Conservation (phyloP, 495 filamentous ascomycete genomes). For the Penicillium dipodomyicola region DNA sequence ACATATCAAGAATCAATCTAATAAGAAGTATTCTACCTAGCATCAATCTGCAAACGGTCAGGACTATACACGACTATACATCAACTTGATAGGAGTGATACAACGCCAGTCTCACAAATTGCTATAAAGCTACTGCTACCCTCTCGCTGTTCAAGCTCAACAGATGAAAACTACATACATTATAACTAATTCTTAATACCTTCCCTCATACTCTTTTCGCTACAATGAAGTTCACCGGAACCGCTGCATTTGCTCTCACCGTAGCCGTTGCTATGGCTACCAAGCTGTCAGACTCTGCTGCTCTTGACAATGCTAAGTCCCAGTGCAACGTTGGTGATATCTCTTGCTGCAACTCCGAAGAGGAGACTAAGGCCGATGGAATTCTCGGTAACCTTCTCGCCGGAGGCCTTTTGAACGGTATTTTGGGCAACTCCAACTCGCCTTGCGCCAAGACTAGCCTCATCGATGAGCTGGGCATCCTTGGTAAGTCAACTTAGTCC, state of each 20-base stretch:
- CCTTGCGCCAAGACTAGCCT: conserved; percentile 9
- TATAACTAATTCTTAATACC: no score
- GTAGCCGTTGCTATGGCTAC: not conserved
- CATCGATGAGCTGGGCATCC: conserved; percentile 5
- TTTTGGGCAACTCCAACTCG: conserved; percentile 11
- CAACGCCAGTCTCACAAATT: no score
- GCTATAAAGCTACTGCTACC: no score
- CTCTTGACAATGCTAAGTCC: not conserved
- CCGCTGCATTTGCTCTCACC: conserved; percentile 7
- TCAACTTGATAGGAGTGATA: no score
- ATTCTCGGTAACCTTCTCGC: conserved; percentile 6
- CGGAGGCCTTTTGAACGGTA: conserved; percentile 7
- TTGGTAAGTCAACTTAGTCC: not conserved
- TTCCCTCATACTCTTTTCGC: no score
- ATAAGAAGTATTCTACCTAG: no score
- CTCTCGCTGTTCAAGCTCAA: no score
- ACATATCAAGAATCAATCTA: no score
- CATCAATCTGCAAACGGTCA: no score
- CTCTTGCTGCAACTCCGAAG: conserved; percentile 9
- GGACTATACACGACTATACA: no score
- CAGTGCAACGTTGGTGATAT: conserved; percentile 5
- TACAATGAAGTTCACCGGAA: conserved; percentile 12
- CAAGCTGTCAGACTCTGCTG: conserved; percentile 1
- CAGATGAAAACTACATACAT: no score
- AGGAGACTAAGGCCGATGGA: conserved; percentile 4